Base-by-base conservation (phyloP, 2,329 filamentous ascomycete genomes). In the Trichothecium roseum region DNA sequence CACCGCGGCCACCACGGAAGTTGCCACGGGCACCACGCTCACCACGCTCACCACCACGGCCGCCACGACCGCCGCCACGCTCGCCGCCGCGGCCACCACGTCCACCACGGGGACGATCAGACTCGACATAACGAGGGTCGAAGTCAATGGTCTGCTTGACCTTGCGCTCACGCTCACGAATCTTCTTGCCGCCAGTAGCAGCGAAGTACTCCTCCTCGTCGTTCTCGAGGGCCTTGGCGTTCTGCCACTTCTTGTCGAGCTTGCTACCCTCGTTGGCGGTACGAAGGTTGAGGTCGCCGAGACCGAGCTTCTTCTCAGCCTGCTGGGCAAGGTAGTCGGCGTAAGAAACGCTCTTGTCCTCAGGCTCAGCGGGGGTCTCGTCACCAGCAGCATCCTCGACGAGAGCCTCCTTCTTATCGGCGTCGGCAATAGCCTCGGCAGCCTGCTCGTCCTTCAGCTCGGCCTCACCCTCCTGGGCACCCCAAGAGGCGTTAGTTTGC, bases 391-490 rank as follows among this genome's bases (percentile, higher is more conserved):
- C 64, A 44, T 69, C 74, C 48, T 69, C 73, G 29, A 59, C 60
- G 35, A 63, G 56, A 37, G 66, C 72, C 42, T 86, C 82, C 66
- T 83, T 86, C 66, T 85, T 74, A 56, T 96, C 89, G 45, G 72
- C 68, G 64, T 85, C 74, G 48, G 91, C 91, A 50, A 95, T 93
- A 51, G 77, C 81, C 61, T 93, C 87, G 51, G 83, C 91, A 50
- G 82, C 86, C 64, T 85, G 77, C 74, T 96, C 91, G 53, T 96
- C 91, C 56, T 83, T 83, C 66, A 83, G 78, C 67, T 93, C 86
- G 55, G 82, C 82, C 43, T 80, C 69, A 53, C 87, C 91, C 56
- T 85, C 82, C 50, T 74, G 72, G 55, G 76, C 80, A 52, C 89
- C 91, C 87, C 89, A 96, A 51, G 84, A 83, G 62, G 89, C 84